A percentile compares a stretch with the other conserved stretches of the same genome.
These are phyloP conservation scores for Clitoria ternatea DNA, from an alignment of 306 rosid genomes.

Conservation along the genomic window DNA sequence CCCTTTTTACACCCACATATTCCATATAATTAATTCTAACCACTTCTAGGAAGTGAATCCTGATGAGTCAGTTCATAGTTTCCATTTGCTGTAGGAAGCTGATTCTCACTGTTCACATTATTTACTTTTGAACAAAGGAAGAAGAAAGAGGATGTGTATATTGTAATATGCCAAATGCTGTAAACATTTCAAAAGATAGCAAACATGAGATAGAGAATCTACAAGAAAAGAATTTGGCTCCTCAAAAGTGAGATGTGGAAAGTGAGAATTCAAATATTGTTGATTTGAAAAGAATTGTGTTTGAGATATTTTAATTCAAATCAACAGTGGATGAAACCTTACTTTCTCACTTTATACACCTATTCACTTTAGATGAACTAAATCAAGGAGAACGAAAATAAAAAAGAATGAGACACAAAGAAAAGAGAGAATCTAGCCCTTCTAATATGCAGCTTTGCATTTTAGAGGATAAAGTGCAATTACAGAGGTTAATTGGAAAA, in stretches of 20 bases:
- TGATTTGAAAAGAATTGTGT: no score
- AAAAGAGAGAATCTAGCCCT: no score
- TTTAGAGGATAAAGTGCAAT: no score
- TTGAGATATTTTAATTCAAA: no score
- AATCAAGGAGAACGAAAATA: no score
- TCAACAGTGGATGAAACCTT: no score
- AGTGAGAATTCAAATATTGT: no score
- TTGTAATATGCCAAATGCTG: constrained; percentile 83
- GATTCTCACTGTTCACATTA: constrained; percentile 15
- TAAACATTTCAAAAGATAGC: constrained; percentile 25
- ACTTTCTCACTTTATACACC: no score
- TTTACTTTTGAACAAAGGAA: constrained; percentile 43
- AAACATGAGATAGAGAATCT: constrained; percentile 14
- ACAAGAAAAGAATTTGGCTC: neutral
- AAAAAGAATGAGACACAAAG: neutral
- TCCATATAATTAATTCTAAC: neutral
- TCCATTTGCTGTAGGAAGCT: constrained; percentile 4
- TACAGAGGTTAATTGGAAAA: no score
- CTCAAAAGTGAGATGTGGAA: no score
- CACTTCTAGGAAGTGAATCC: constrained; percentile 26
- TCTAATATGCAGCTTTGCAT: no score
- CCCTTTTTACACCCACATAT: neutral
- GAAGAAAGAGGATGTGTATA: constrained; percentile 64
- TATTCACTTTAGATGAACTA: no score
- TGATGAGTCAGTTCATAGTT: constrained; percentile 32